Base-by-base conservation (phyloP, 192 early-diverging fungal genomes). In the Coemansia sp. region DNA sequence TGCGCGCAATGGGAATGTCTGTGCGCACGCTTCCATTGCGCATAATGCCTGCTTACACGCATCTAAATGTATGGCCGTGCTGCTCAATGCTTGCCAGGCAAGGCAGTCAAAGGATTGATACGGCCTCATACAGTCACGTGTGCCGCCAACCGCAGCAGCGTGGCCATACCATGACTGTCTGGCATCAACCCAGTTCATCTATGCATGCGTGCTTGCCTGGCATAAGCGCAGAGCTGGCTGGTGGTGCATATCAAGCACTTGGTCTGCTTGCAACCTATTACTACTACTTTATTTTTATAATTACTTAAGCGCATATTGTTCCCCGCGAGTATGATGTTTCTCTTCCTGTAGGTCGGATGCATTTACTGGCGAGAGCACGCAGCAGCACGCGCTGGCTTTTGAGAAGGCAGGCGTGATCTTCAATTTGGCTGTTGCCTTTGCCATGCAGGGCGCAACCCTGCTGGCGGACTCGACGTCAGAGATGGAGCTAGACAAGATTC, bases 341-440 rank as follows among this genome's bases (percentile, higher is more conserved):
- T 59, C 32, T 81, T 84, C 81, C 16, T 69, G 22, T 76, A 76
- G 79, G 79, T 63, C 87, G 23, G 97, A 99, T 61, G 91, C 94
- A 9, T 99, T 99, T 71, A 90, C 86, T 21, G 72, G 71, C 28
- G 86, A 90, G 60, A 73, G 80, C 9, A 88, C 90, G 24, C 86
- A 92, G 31, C 97, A 99, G 69, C 89, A 86, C 74, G 95, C 97
- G 8, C 84, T 97, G 62, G 97, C 97, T 2, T 99, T 94, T 73
- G 97, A 99, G 66, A 98, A 98, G 80, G 97, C 95, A 0, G 92
- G 90, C 71, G 86, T 91, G 9, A 90, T 99, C 62, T 99, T 96
- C 81, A 97, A 97, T 69, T 88, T 96, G 57, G 97, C 93, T 0
- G 89, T 92, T 2, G 86, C 85, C 7, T 76, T 92, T 47, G 91